phyloP scores from a whole-genome alignment of 495 filamentous ascomycete species.

The Aspergillus indologenus region DNA sequence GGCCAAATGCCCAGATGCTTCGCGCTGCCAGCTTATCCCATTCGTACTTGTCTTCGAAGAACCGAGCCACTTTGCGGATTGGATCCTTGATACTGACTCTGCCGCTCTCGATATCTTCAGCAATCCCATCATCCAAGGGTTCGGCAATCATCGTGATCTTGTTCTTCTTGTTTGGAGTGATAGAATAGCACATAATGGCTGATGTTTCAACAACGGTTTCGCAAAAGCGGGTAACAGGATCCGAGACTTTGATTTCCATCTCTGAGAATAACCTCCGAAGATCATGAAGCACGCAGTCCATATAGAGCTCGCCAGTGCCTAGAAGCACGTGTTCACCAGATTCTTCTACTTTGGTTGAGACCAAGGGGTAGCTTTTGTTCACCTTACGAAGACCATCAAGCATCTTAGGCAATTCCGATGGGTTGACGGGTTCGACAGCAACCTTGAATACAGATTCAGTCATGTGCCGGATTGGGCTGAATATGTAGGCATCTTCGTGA shows the following conservation, averaged over 20 bases:
- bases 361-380: constrained; percentile 94
- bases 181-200: constrained; percentile 94
- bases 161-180: constrained; percentile 98
- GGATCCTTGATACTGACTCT: constrained; percentile 90
- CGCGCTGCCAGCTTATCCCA: constrained; percentile 93
- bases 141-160: constrained; percentile 99
- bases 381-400: constrained; percentile 92
- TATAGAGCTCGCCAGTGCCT: constrained; percentile 94
- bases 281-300: constrained; percentile 98
- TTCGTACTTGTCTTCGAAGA: constrained; percentile 95
- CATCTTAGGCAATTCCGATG: constrained; percentile 99
- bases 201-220: constrained; percentile 98
- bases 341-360: constrained; percentile 96
- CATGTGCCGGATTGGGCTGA: constrained; percentile 89
- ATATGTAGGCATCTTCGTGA: constrained; percentile 89
- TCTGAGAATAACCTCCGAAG: constrained; percentile 91
- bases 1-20: constrained; percentile 98
- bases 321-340: constrained; percentile 96
- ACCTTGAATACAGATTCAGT: constrained; percentile 98
- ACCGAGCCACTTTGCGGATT: constrained; percentile 87
- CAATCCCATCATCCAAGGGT: constrained; percentile 89
- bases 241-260: constrained; percentile 98
- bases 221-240: constrained; percentile 95
- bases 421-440: constrained; percentile 96
- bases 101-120: constrained; percentile 90